Base-by-base conservation (phyloP, 148 eudicot species). In the Chenopodium suecicum region DNA sequence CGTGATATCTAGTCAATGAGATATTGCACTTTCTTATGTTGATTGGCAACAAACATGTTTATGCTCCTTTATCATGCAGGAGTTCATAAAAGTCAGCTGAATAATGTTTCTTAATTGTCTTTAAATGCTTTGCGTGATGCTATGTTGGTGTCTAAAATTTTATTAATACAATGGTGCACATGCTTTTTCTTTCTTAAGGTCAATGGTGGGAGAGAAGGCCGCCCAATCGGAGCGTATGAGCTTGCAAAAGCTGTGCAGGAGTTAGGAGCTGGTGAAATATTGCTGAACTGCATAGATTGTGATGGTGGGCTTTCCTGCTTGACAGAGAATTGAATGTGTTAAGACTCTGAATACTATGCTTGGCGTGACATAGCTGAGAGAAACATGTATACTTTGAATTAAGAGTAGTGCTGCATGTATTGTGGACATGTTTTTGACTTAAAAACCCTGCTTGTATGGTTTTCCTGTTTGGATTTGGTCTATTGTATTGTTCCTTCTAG, bases 191-290 rank as follows among this genome's bases (percentile, higher is more conserved):
- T 83, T 78, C 52, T 79, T 9, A 79, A 96, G 99, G 98, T 96
- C 27, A 92, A 87, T 90, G 99, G 99, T 81, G 99, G 99, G 65
- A 86, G 99, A 81, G 99, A 94, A 86, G 94, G 95, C 79, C 91
- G 99, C 31, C 94, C 90, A 75, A 92, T 96, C 73, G 98, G 99
- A 85, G 99, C 99, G 44, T 94, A 94, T 88, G 99, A 96, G 90
- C 95, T 96, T 84, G 99, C 99, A 72, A 96, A 89, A 91, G 98
- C 97, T 80, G 99, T 94, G 78, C 97, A 96, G 83, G 97, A 91
- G 81, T 83, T 96, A 85, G 99, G 99, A 73, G 99, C 99, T 77
- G 99, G 99, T 69, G 99, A 96, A 88, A 94, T 96, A 78, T 84
- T 96, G 76, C 92, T 96, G 14, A 96, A 96, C 74, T 96, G 98